Conservation (phyloP, 2,329 filamentous ascomycete species). For the Lasiodiplodia gonubiensis region DNA sequence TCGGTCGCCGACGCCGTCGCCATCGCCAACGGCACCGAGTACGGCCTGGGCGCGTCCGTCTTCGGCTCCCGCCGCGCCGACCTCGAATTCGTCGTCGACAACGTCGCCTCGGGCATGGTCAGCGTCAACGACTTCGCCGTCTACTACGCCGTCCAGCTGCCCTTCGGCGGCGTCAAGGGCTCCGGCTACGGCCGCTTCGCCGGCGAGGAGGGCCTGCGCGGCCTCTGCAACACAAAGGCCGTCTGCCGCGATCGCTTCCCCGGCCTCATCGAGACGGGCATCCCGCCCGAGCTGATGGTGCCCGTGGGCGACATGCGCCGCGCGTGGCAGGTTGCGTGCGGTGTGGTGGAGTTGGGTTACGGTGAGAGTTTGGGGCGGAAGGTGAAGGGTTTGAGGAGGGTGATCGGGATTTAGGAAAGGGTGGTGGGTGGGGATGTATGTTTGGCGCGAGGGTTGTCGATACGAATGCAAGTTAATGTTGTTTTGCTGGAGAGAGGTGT, state of each 20-base stretch:
- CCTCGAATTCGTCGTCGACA: constrained; percentile 68
- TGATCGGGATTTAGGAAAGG: constrained; percentile 23
- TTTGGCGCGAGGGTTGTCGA: too few relatives aligned
- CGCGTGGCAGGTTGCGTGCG: constrained; percentile 51
- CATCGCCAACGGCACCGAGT: constrained; percentile 83
- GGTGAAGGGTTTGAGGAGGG: constrained; percentile 48
- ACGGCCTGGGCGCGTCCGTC: constrained; percentile 86
- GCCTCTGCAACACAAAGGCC: constrained; percentile 85
- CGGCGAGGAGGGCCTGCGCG: constrained; percentile 83
- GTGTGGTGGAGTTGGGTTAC: constrained; percentile 57
- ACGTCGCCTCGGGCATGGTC: constrained; percentile 85
- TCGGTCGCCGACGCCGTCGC: constrained; percentile 70
- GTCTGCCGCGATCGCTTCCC: constrained; percentile 78
- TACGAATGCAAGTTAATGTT: background rate
- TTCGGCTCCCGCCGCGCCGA: constrained; percentile 72
- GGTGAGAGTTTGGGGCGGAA: constrained; percentile 48
- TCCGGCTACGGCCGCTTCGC: constrained; percentile 92
- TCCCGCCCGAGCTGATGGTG: constrained; percentile 81
- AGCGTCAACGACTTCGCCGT: constrained; percentile 94
- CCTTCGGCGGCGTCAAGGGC: constrained; percentile 89
- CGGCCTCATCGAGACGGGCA: constrained; percentile 68
- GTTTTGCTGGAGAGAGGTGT: background rate
- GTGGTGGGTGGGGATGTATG: background rate
- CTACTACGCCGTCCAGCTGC: constrained; percentile 91
- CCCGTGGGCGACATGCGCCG: constrained; percentile 62